These are phyloP conservation scores for Rhodotorula sp. DNA, from an alignment of 1,284 basidiomycete genomes.

Conservation along the genomic window DNA sequence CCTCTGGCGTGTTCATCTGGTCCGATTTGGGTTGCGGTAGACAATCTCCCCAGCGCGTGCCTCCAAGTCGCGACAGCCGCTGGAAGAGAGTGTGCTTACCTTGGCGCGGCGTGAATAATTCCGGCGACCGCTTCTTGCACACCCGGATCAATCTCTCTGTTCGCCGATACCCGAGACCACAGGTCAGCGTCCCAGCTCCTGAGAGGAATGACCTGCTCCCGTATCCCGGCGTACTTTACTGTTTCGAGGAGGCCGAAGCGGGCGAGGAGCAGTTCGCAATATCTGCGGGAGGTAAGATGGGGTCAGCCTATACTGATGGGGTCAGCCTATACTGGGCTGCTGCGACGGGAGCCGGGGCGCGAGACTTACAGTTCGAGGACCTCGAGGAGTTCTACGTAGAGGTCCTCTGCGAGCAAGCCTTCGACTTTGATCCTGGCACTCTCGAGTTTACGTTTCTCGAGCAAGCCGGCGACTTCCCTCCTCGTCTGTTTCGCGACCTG, in stretches of 20 bases:
- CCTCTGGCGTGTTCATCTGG: background rate
- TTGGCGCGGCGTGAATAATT: conserved; percentile 84
- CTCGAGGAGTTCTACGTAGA: conserved; percentile 80
- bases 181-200: background rate
- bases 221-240: conserved; percentile 58
- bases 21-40: background rate
- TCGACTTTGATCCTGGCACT: conserved; percentile 71
- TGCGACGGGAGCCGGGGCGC: too few relatives aligned
- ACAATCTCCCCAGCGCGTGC: background rate
- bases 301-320: background rate
- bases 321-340: background rate
- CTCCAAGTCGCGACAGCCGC: background rate
- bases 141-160: conserved; percentile 77
- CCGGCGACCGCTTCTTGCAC: conserved; percentile 70
- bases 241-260: conserved; percentile 88
- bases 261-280: conserved; percentile 81
- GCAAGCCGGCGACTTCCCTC: conserved; percentile 62
- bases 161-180: conserved; percentile 43
- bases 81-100: conserved; percentile 53
- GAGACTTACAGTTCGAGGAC: conserved; percentile 72
- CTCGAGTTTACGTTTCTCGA: conserved; percentile 76
- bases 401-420: conserved; percentile 78
- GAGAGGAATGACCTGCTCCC: background rate
- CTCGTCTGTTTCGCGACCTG: conserved; percentile 81
- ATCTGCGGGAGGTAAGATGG: conserved; percentile 66